These are phyloP conservation scores for Cyamopsis tetragonoloba DNA, from an alignment of 306 rosid species.

Conservation along the genomic window DNA sequence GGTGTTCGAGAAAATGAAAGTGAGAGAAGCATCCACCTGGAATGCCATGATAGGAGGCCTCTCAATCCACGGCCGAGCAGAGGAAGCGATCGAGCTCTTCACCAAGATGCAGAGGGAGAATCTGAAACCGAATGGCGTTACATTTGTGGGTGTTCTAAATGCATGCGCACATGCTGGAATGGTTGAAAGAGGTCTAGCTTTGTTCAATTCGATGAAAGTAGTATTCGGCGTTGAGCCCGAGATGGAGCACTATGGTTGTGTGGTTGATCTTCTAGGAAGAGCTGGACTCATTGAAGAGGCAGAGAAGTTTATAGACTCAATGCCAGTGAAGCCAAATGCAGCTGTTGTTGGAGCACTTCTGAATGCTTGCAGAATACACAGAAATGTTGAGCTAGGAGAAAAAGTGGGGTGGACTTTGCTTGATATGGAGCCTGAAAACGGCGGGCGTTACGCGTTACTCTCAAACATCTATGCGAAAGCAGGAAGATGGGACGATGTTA, in stretches of 20 bases:
- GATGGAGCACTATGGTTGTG: slow-evolving; percentile 56
- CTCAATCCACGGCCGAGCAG: slow-evolving; percentile 53
- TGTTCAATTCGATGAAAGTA: slow-evolving; percentile 39
- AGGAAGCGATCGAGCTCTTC: slow-evolving; percentile 49
- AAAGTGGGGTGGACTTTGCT: slow-evolving; percentile 50
- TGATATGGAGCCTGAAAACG: slow-evolving; percentile 45
- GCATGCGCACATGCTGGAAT: slow-evolving; percentile 64
- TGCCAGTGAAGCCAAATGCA: slow-evolving; percentile 54
- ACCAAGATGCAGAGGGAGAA: slow-evolving; percentile 42
- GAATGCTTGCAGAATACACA: slow-evolving; percentile 54
- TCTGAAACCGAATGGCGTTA: slow-evolving; percentile 42
- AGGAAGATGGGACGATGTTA: slow-evolving; percentile 50
- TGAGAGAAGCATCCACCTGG: slow-evolving; percentile 51
- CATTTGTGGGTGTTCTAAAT: slow-evolving; percentile 41
- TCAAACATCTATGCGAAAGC: slow-evolving; percentile 60
- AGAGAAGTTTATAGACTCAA: slow-evolving; percentile 41
- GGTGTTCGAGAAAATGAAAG: slow-evolving; percentile 47
- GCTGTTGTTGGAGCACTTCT: slow-evolving; percentile 59
- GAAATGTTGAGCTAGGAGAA: slow-evolving; percentile 50
- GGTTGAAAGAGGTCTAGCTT: slow-evolving; percentile 40
- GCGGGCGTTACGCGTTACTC: slow-evolving; percentile 56
- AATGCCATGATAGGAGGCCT: slow-evolving; percentile 70
- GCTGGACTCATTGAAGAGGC: slow-evolving; percentile 50
- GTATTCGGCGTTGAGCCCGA: slow-evolving; percentile 44
- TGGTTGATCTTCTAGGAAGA: slow-evolving; percentile 58